Conservation (phyloP, 192 early-diverging fungal genomes). For the Linnemannia exigua region DNA sequence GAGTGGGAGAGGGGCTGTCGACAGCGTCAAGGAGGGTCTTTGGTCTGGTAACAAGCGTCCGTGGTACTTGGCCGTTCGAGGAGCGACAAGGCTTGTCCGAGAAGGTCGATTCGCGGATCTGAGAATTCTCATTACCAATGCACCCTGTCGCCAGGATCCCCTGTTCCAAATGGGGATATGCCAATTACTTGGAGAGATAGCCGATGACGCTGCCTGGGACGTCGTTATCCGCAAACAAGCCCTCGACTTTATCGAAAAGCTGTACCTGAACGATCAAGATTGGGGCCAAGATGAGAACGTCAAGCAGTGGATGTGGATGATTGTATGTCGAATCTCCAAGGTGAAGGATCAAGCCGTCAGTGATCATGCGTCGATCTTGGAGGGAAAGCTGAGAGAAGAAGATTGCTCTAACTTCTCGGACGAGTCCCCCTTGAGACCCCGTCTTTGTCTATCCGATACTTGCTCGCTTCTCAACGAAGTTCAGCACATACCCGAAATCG, state of each 20-base stretch:
- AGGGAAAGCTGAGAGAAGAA: neutral
- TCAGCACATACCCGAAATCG: neutral
- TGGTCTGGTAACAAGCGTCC: neutral
- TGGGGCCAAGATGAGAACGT: neutral
- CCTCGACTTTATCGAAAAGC: neutral
- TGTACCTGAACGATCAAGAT: neutral
- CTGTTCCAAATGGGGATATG: conserved; percentile 13
- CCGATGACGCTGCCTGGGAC: neutral
- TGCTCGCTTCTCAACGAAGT: neutral
- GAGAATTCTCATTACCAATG: neutral
- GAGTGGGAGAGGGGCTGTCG: neutral
- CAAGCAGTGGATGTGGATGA: neutral
- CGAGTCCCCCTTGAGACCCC: neutral
- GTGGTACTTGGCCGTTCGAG: conserved; percentile 13
- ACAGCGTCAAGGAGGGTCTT: neutral
- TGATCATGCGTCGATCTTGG: neutral
- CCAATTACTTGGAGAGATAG: conserved; percentile 15
- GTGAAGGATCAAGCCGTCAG: neutral
- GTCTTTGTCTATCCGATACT: neutral
- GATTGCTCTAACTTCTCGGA: neutral
- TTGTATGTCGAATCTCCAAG: neutral
- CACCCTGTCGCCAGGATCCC: neutral
- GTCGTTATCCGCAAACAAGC: conserved; percentile 2
- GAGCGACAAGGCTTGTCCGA: conserved; percentile 10
- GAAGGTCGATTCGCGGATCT: conserved; percentile 11